A percentile compares a stretch with the other conserved stretches of the same genome.
Evolutionary conservation across 2,329 filamentous ascomycete genomes (phyloP).

Genomic region (Amylocarpus encephaloides): DNA sequence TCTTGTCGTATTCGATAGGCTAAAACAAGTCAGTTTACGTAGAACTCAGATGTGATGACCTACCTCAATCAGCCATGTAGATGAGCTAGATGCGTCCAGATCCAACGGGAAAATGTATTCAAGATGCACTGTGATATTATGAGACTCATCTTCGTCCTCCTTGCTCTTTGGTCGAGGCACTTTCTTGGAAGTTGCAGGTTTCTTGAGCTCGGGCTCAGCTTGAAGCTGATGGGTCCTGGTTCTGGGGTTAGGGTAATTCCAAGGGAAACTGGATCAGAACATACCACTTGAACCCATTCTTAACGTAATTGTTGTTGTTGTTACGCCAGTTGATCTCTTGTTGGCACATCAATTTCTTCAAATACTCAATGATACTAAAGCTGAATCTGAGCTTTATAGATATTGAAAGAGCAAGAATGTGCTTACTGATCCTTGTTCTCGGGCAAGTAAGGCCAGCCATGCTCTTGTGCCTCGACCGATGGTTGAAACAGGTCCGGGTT

Average conservation of each 20-base stretch:
- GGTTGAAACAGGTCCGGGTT: background rate
- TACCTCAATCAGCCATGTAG: slow-evolving; percentile 3
- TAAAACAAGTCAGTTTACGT: background rate
- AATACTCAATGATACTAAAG: background rate
- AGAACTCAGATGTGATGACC: background rate
- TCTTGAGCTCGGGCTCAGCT: background rate
- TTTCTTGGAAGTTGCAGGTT: background rate
- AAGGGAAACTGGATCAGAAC: too few species aligned
- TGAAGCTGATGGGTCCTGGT: background rate
- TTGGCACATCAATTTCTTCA: slow-evolving; percentile 1
- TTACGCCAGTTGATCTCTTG: slow-evolving; percentile 2
- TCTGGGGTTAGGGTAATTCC: too few species aligned
- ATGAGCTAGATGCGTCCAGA: background rate
- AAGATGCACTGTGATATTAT: slow-evolving; percentile 4
- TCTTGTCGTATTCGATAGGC: too few species aligned
- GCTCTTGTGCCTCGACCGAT: background rate
- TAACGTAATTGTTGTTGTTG: slow-evolving; percentile 1
- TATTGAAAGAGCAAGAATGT: background rate
- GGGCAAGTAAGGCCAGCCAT: slow-evolving; percentile 6
- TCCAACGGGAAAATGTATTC: slow-evolving; percentile 1
- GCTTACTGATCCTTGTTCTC: slow-evolving; percentile 2
- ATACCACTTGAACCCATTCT: background rate
- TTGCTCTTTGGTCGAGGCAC: background rate
- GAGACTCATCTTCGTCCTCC: background rate
- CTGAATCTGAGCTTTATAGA: too few species aligned